phyloP scores from a whole-genome alignment of 192 early-diverging fungal genomes.

The Gonapodya prolifera region DNA sequence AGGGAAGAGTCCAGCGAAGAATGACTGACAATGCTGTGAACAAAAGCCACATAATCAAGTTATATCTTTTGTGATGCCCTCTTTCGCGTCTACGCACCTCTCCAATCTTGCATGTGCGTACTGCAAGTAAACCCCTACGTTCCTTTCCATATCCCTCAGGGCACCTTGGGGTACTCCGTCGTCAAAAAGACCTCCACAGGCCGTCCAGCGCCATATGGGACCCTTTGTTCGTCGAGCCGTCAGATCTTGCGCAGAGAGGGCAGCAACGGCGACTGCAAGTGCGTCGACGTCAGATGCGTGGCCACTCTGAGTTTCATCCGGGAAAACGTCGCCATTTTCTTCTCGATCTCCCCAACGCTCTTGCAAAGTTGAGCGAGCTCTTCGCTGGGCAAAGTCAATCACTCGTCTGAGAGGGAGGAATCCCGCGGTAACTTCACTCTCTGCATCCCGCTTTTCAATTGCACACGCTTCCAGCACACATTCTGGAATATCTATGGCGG shows the following conservation, averaged over 20 bases:
- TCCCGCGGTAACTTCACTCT: not conserved
- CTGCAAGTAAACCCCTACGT: not conserved
- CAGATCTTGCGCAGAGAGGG: not conserved
- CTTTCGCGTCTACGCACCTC: no score
- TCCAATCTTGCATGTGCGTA: not conserved
- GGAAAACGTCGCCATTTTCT: not conserved
- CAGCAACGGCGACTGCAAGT: not conserved
- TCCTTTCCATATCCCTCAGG: not conserved
- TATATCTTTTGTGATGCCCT: no score
- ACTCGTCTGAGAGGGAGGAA: not conserved
- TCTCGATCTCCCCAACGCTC: not conserved
- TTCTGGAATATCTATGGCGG: not conserved
- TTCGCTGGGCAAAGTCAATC: not conserved
- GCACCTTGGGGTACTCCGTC: not conserved
- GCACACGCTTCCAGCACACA: not conserved
- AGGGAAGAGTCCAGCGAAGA: not conserved
- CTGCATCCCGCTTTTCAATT: not conserved
- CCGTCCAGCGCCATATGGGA: not conserved
- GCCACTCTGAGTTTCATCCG: not conserved
- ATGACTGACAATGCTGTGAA: not conserved
- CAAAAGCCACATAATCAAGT: no score
- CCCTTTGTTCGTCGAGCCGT: not conserved
- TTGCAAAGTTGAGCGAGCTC: not conserved
- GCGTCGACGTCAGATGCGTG: not conserved
- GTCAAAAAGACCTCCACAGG: not conserved